Percentiles rank a stretch among this genome's conserved stretches.
These are phyloP conservation scores for Nannizzia gypsea DNA, from an alignment of 2,329 filamentous ascomycete genomes.

Conservation along the genomic window DNA sequence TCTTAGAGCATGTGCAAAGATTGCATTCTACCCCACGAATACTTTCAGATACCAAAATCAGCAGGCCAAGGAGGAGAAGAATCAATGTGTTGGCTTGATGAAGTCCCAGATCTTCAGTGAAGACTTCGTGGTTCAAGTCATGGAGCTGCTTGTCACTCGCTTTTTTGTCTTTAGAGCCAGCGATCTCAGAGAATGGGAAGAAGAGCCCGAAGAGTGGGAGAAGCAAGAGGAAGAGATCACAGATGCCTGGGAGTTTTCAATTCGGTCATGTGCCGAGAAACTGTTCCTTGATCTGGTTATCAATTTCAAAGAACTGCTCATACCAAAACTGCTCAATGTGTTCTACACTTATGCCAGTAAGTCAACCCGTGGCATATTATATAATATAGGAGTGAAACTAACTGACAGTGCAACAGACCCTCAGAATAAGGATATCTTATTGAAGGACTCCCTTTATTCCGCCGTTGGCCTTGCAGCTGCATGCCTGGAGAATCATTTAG, in stretches of 20 bases:
- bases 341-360: conserved; percentile 65
- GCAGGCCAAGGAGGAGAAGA: conserved; percentile 64
- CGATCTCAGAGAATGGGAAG: conserved; percentile 84
- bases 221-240: conserved; percentile 73
- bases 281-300: conserved; percentile 84
- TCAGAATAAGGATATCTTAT: conserved; percentile 57
- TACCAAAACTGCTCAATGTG: conserved; percentile 67
- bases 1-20: conserved; percentile 69
- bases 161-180: conserved; percentile 78
- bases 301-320: conserved; percentile 72
- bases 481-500: conserved; percentile 59
- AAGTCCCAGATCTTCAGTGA: conserved; percentile 64
- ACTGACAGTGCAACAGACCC: conserved; percentile 29
- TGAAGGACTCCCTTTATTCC: conserved; percentile 90
- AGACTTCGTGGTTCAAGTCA: conserved; percentile 65
- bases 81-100: conserved; percentile 55
- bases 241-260: conserved; percentile 82
- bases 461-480: conserved; percentile 78
- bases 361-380: conserved; percentile 22
- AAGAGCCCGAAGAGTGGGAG: conserved; percentile 93
- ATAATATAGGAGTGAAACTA: conserved; percentile 14
- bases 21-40: conserved; percentile 68
- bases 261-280: conserved; percentile 85
- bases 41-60: conserved; percentile 73
- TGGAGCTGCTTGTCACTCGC: conserved; percentile 71